phyloP scores from a whole-genome alignment of 169 alveolate genomes.

The Plasmodium billcollinsi region DNA sequence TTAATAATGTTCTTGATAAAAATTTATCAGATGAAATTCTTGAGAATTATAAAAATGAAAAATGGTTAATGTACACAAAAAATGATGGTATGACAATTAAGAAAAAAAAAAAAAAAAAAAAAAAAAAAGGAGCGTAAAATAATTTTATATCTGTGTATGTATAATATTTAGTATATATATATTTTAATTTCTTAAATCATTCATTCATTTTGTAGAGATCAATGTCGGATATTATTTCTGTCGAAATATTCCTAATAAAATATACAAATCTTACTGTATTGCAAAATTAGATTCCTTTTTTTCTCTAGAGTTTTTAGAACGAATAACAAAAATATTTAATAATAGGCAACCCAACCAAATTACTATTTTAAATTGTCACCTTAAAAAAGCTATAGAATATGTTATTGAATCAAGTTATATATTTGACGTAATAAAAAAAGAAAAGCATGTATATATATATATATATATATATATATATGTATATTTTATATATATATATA shows the following conservation, averaged over 20 bases:
- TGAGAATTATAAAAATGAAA: conserved; percentile 15
- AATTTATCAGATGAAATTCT: conserved; percentile 15
- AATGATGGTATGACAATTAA: conserved; percentile 25
- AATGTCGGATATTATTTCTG: conserved; percentile 48
- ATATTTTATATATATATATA: not conserved
- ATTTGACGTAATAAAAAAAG: conserved; percentile 14
- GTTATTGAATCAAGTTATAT: conserved; percentile 50
- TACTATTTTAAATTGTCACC: conserved; percentile 35
- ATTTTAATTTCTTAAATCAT: not conserved
- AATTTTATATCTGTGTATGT: not conserved
- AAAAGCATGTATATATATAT: not conserved
- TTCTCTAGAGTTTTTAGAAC: conserved; percentile 9
- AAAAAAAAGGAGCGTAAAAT: not conserved
- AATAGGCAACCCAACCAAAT: conserved; percentile 36
- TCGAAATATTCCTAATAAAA: conserved; percentile 44
- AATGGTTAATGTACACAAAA: conserved; percentile 51
- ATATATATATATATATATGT: conserved; percentile 1
- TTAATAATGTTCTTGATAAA: conserved; percentile 13
- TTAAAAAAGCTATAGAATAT: conserved; percentile 47
- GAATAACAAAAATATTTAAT: conserved; percentile 10
- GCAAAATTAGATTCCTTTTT: conserved; percentile 13
- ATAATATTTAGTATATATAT: not conserved
- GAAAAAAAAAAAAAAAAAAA: not conserved
- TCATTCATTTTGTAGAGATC: conserved; percentile 20
- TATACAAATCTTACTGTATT: conserved; percentile 51